These are phyloP conservation scores for Yamadazyma sp. DNA, from an alignment of 805 yeast genomes.

Conservation along the genomic window DNA sequence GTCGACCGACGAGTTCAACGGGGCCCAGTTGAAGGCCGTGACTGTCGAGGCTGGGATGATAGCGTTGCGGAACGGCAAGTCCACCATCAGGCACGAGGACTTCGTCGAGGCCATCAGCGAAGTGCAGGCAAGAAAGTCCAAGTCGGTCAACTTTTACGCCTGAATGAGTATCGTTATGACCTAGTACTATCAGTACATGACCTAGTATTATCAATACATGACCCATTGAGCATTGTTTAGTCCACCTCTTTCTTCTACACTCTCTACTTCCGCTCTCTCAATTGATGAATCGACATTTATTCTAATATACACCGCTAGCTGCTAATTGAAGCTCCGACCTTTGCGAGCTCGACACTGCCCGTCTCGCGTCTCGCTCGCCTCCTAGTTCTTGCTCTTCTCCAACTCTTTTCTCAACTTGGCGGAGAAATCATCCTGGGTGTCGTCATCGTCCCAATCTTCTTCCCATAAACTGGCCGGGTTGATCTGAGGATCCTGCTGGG, in stretches of 20 bases:
- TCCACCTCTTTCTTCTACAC: too few relatives aligned
- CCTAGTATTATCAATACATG: too few relatives aligned
- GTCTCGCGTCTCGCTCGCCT: background rate
- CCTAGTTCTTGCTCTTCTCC: conserved; percentile 17
- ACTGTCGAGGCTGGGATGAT: conserved; percentile 99
- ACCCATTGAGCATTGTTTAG: too few relatives aligned
- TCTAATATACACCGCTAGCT: too few relatives aligned
- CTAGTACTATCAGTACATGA: too few relatives aligned
- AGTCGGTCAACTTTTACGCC: conserved; percentile 95
- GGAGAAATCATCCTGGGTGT: conserved; percentile 88
- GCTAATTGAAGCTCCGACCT: too few relatives aligned
- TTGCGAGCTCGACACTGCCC: too few relatives aligned
- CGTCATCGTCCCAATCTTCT: conserved; percentile 97
- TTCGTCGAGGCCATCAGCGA: conserved; percentile 97
- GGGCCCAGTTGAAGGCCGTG: conserved; percentile 98
- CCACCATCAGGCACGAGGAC: conserved; percentile 91
- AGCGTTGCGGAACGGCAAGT: conserved; percentile 93
- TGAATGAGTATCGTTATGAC: too few relatives aligned
- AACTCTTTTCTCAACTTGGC: conserved; percentile 59
- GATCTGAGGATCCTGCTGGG: conserved; percentile 51
- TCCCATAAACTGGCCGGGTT: conserved; percentile 78
- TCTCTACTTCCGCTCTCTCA: too few relatives aligned
- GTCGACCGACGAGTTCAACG: conserved; percentile 97
- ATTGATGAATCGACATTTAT: too few relatives aligned
- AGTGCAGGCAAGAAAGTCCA: conserved; percentile 95